phyloP scores from a whole-genome alignment of 1,284 basidiomycete species.

The Mycena sp. region DNA sequence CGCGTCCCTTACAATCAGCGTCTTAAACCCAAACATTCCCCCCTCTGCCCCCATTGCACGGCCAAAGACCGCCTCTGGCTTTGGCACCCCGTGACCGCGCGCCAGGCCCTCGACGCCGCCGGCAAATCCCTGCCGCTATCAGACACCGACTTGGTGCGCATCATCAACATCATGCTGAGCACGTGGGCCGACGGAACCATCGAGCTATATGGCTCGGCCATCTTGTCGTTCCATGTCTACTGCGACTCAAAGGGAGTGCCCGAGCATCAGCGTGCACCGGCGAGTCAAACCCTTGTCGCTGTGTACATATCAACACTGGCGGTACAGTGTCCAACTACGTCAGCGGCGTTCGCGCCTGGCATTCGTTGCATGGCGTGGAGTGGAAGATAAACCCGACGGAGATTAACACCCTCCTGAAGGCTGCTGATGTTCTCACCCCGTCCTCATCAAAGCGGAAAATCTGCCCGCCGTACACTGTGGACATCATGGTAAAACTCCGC shows the following conservation, averaged over 20 bases:
- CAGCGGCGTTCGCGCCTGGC: slow-evolving; percentile 43
- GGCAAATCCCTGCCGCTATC: neutral
- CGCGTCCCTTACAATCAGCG: neutral
- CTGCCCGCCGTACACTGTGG: slow-evolving; percentile 34
- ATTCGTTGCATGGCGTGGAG: slow-evolving; percentile 41
- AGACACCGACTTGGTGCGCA: neutral
- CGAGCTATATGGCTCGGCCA: slow-evolving; percentile 20
- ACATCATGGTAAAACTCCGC: slow-evolving; percentile 29
- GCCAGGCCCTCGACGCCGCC: neutral
- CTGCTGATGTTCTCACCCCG: slow-evolving; percentile 19
- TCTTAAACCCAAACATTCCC: neutral
- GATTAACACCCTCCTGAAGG: neutral
- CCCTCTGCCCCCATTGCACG: neutral
- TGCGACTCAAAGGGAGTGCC: slow-evolving; percentile 17
- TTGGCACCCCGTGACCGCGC: neutral
- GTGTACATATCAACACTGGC: slow-evolving; percentile 30
- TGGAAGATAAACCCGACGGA: slow-evolving; percentile 32
- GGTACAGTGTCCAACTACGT: slow-evolving; percentile 42
- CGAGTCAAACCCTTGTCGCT: neutral
- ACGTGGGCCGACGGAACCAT: slow-evolving; percentile 2
- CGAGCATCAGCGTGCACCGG: slow-evolving; percentile 21
- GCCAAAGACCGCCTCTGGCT: neutral
- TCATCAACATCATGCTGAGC: neutral
- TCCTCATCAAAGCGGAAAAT: slow-evolving; percentile 32
- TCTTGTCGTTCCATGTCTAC: slow-evolving; percentile 25